Evolutionary conservation across 2,329 filamentous ascomycete genomes (phyloP).

Genomic region (Scopulariopsis brevicaulis): DNA sequence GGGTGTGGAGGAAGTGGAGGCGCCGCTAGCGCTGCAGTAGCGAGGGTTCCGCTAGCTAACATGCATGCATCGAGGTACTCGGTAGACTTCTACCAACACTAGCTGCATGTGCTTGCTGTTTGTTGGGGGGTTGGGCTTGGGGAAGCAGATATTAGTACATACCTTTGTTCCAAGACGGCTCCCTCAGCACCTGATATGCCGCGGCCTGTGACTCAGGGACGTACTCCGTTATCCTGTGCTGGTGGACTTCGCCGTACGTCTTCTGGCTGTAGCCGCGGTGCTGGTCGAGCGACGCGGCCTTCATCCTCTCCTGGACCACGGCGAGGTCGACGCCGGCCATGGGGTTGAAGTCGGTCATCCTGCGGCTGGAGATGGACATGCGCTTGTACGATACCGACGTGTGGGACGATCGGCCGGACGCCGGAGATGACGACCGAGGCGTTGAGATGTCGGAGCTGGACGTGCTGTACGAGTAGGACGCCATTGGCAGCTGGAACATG

Average conservation of each 20-base stretch:
- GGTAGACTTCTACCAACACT: conserved; percentile 1
- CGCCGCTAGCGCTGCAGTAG: not conserved
- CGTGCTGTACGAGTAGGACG: conserved; percentile 20
- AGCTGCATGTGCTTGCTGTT: not conserved
- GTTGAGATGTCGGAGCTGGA: conserved; percentile 40
- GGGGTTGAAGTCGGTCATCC: conserved; percentile 40
- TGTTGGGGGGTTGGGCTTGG: not conserved
- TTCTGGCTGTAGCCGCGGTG: conserved; percentile 48
- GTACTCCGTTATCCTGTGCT: conserved; percentile 42
- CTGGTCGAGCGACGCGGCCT: conserved; percentile 46
- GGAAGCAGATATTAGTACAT: conserved; percentile 14
- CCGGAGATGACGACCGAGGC: conserved; percentile 41
- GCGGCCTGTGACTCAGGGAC: conserved; percentile 35
- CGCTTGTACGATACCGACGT: conserved; percentile 40
- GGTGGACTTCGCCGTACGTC: conserved; percentile 43
- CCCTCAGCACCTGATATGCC: conserved; percentile 49
- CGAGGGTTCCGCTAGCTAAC: not conserved
- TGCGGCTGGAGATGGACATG: conserved; percentile 36
- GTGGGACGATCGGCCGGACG: conserved; percentile 33
- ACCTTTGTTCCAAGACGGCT: conserved; percentile 59
- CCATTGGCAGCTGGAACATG: conserved; percentile 3
- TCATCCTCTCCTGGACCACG: conserved; percentile 48
- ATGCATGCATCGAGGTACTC: not conserved
- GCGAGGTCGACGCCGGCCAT: conserved; percentile 44
- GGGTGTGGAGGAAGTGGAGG: not conserved